phyloP scores from a whole-genome alignment of 257 asterid species.

The Ballota nigra region DNA sequence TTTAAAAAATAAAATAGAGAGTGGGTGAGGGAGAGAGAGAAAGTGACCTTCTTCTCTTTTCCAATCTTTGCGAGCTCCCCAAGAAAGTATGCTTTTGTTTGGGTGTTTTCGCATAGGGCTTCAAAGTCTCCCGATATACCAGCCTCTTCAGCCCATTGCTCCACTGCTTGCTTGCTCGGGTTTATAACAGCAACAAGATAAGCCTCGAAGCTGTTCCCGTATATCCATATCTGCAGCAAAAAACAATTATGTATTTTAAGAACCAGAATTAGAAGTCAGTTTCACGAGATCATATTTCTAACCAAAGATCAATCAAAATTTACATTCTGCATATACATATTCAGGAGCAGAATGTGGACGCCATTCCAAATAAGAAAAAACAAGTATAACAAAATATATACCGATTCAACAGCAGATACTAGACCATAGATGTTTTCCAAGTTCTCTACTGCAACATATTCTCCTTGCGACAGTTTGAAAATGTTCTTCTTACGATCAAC shows the following conservation, averaged over 20 bases:
- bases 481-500: conserved; percentile 95
- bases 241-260: conserved; percentile 14
- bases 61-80: conserved; percentile 68
- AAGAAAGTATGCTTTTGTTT: conserved; percentile 59
- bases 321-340: not conserved
- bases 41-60: conserved; percentile 89
- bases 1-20: no score
- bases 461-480: conserved; percentile 97
- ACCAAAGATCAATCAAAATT: conserved; percentile 1
- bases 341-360: not conserved
- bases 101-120: conserved; percentile 58
- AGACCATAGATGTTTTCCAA: conserved; percentile 79
- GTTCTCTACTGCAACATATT: conserved; percentile 97
- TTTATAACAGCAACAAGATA: conserved; percentile 75
- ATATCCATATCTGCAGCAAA: conserved; percentile 77
- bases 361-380: not conserved
- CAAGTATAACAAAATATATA: conserved; percentile 31
- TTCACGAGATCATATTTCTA: not conserved
- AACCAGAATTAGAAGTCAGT: not conserved
- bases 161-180: conserved; percentile 65
- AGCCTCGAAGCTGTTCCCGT: conserved; percentile 95
- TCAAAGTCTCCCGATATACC: conserved; percentile 62
- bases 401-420: conserved; percentile 65
- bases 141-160: conserved; percentile 71
- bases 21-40: conserved; percentile 15